Base-by-base conservation (phyloP, 805 yeast genomes). In the Ogataea neopini region DNA sequence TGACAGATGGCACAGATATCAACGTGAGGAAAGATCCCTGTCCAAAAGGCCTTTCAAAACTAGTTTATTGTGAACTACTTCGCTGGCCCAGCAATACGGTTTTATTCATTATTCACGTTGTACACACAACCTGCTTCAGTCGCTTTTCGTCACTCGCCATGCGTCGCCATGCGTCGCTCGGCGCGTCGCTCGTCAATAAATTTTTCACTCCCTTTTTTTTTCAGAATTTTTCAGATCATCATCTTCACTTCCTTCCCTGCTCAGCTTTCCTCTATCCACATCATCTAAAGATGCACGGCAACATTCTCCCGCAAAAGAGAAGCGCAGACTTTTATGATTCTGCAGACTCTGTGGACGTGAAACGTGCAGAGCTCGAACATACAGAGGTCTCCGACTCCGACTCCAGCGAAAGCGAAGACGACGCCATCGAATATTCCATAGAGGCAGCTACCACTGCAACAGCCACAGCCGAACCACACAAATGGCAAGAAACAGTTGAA, bases 401-500 rank as follows among this genome's bases (percentile, higher is more conserved):
- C 4, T 43, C n/a, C 20, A 20, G 51, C 2, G 47, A 38, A 9
- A 52, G 42, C 3, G 51, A 45, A 5, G 48, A 40, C 13, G 35
- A 35, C 10, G 54, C 50, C 18, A 28, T 38, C n/a, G 51, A 44
- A 7, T 35, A 44, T 32, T 48, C 45, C 11, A 33, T 46, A 17
- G 49, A 46, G 14, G 46, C 32, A 8, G 37, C 37, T 11, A 23
- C n/a, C 37, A 6, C 23, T 11, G 7, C 45, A 36, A 20, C 38
- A 33, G n/a, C 48, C 19, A 1, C 15, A 30, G 3, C 51, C 43
- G 17, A 53, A 65, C 42, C 67, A 70, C 43, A 62, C 73, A 1
- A 74, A 56, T 90, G 97, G 97, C 91, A 85, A 60, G 71, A 72
- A 32, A 87, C 96, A 0, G 88, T 90, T 42, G 82, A 88, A 40